Evolutionary conservation across 495 filamentous ascomycete genomes (phyloP).

Genomic region (Lasiosphaeriaceae sp.): DNA sequence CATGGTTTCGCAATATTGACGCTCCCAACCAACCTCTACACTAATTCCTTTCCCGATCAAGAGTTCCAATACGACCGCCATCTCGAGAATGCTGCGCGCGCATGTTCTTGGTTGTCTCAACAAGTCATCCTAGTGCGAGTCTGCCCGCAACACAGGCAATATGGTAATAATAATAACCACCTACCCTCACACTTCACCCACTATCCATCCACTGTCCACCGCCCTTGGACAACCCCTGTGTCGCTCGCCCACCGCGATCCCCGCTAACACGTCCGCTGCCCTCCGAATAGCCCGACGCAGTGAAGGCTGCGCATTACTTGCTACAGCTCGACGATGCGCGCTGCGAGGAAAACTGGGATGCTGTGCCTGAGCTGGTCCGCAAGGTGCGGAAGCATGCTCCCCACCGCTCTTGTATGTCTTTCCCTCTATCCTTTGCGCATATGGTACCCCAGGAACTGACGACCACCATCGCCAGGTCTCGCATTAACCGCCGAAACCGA

Average conservation of each 20-base stretch:
- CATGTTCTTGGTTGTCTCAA: constrained; percentile 23
- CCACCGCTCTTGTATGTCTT: constrained; percentile 69
- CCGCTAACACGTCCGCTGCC: constrained; percentile 10
- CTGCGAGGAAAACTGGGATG: constrained; percentile 83
- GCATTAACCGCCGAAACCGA: constrained; percentile 73
- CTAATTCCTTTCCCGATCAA: neutral
- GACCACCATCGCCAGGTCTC: constrained; percentile 52
- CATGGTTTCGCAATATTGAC: neutral
- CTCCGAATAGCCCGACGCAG: constrained; percentile 38
- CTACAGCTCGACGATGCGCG: constrained; percentile 78
- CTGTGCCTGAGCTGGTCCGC: constrained; percentile 81
- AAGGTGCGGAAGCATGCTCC: constrained; percentile 94
- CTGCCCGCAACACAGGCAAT: constrained; percentile 20
- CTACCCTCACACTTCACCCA: neutral
- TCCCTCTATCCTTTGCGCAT: constrained; percentile 4
- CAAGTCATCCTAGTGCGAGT: constrained; percentile 32
- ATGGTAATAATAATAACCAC: constrained; percentile 20
- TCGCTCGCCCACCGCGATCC: neutral
- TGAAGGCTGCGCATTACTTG: constrained; percentile 77
- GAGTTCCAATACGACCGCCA: neutral
- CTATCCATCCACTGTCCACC: neutral
- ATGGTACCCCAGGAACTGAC: constrained; percentile 1
- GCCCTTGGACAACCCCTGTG: too few species aligned
- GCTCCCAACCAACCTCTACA: neutral
- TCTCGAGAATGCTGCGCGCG: constrained; percentile 19